Percentiles rank a stretch among this genome's conserved stretches.
These are phyloP conservation scores for Capronia coronata DNA, from an alignment of 2,329 filamentous ascomycete species.

Conservation along the genomic window DNA sequence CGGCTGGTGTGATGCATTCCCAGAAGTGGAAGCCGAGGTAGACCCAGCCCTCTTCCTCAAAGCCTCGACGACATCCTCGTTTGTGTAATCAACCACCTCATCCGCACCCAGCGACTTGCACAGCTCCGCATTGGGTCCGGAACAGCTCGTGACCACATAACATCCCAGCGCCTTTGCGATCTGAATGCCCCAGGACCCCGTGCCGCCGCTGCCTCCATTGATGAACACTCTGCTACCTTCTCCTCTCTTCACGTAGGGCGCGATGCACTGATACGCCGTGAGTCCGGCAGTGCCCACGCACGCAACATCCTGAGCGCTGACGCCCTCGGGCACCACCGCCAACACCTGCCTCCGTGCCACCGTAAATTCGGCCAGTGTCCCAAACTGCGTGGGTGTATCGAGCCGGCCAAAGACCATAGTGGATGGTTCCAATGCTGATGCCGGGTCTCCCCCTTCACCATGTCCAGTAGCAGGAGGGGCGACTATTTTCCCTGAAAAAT, in stretches of 20 bases:
- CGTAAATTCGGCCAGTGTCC: conserved; percentile 43
- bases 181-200: conserved; percentile 56
- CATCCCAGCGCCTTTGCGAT: conserved; percentile 57
- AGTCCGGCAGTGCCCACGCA: conserved; percentile 42
- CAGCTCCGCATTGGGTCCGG: conserved; percentile 50
- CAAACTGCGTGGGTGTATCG: conserved; percentile 33
- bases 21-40: background rate
- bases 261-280: conserved; percentile 45
- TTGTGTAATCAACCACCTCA: conserved; percentile 56
- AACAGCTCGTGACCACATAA: conserved; percentile 55
- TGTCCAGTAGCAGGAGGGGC: conserved; percentile 34
- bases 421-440: conserved; percentile 38
- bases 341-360: conserved; percentile 33
- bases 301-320: conserved; percentile 40
- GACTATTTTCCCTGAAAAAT: conserved; percentile 46
- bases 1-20: background rate
- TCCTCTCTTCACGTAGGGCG: conserved; percentile 38
- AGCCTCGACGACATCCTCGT: conserved; percentile 41
- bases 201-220: conserved; percentile 59
- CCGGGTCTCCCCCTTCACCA: conserved; percentile 7
- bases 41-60: conserved; percentile 36
- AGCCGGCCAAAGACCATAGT: conserved; percentile 48
- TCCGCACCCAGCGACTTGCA: conserved; percentile 57
- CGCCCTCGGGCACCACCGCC: conserved; percentile 40
- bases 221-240: conserved; percentile 55